Percentiles rank a stretch among this genome's conserved stretches.
phyloP scores from a whole-genome alignment of 345 rosid species.

The Raphanus raphanistrum region DNA sequence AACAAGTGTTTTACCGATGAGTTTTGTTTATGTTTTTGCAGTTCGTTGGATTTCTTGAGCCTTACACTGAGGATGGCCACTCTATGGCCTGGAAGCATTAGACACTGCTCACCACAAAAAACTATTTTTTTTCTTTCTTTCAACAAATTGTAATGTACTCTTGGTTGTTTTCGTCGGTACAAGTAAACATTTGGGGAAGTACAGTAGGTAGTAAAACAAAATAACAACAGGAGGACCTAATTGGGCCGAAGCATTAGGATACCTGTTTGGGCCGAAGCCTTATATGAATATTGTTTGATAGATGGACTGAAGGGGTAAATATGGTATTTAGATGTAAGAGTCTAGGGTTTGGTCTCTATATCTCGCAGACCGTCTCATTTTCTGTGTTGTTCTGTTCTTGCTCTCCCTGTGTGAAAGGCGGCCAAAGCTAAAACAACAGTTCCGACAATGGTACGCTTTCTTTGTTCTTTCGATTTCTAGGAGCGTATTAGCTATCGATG shows the following conservation, averaged over 20 bases:
- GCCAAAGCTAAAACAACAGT: background rate
- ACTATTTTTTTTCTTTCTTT: background rate
- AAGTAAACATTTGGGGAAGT: background rate
- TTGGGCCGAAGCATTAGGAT: too few species aligned
- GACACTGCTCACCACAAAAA: background rate
- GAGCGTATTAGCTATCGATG: background rate
- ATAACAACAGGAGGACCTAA: background rate
- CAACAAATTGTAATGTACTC: background rate
- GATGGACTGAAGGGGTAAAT: background rate
- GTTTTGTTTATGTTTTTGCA: conserved; percentile 33
- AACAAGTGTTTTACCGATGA: background rate
- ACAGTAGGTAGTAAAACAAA: background rate
- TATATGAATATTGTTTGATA: background rate
- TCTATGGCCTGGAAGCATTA: conserved; percentile 68
- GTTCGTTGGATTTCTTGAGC: conserved; percentile 91
- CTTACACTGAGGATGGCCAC: conserved; percentile 71
- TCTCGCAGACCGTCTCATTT: background rate
- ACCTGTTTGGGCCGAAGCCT: conserved; percentile 9
- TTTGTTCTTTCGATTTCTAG: background rate
- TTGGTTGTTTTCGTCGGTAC: background rate
- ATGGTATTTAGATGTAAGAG: background rate
- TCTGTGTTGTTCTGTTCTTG: background rate
- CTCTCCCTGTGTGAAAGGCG: conserved; percentile 19
- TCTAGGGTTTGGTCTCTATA: conserved; percentile 22
- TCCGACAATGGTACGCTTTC: conserved; percentile 22